Conservation (phyloP, 805 yeast genomes). For the Candida chilensis region DNA sequence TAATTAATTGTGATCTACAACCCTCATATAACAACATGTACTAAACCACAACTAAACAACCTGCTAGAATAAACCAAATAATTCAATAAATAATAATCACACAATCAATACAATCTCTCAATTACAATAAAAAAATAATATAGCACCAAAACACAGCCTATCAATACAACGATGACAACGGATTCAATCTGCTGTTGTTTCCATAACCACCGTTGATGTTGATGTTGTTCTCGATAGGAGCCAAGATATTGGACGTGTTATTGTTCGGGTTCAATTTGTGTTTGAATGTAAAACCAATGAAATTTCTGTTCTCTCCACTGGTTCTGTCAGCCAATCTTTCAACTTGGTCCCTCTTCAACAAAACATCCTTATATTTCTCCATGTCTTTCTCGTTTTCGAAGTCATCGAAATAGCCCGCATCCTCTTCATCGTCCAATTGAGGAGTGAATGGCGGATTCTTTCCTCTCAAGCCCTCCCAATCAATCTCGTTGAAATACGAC, state of each 20-base stretch:
- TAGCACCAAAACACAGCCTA: no score
- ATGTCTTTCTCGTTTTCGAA: slow-evolving; percentile 93
- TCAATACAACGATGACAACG: background rate
- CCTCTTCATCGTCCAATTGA: slow-evolving; percentile 92
- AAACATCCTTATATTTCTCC: slow-evolving; percentile 96
- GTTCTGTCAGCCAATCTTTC: slow-evolving; percentile 69
- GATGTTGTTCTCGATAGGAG: slow-evolving; percentile 11
- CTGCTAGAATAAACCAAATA: no score
- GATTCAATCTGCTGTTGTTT: background rate
- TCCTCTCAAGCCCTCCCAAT: slow-evolving; percentile 62
- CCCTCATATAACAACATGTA: no score
- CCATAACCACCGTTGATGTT: slow-evolving; percentile 5
- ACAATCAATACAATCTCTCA: no score
- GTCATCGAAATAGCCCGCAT: slow-evolving; percentile 98
- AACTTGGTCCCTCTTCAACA: slow-evolving; percentile 82
- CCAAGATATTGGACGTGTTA: slow-evolving; percentile 22
- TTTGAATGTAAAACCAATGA: slow-evolving; percentile 93
- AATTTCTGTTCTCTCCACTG: slow-evolving; percentile 55
- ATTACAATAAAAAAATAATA: no score
- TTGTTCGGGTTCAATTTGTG: slow-evolving; percentile 61
- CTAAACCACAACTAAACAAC: no score
- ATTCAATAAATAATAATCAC: no score
- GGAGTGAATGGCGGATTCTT: slow-evolving; percentile 93
- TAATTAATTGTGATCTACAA: no score
- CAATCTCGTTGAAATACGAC: slow-evolving; percentile 77